These are phyloP conservation scores for Stylosanthes scabra DNA, from an alignment of 331 rosid species.

Conservation along the genomic window DNA sequence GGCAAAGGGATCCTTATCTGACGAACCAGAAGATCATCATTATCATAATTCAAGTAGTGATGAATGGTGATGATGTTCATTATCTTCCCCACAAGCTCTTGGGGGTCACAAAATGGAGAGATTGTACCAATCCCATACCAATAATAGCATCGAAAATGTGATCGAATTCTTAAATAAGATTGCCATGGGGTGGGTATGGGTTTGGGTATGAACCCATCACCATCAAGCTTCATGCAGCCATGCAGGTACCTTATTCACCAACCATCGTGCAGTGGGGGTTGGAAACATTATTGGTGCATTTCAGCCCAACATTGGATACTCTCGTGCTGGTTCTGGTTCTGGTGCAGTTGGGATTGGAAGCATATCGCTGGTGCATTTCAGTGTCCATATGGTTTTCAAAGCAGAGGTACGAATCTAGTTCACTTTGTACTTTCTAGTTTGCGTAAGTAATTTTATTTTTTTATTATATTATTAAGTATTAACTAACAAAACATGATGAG, in stretches of 20 bases:
- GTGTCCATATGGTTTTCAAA: neutral
- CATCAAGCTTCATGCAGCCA: too few species aligned
- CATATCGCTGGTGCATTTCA: neutral
- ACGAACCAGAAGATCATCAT: neutral
- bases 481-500: neutral
- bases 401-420: neutral
- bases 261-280: neutral
- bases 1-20: neutral
- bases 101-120: conserved; percentile 23
- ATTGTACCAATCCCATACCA: neutral
- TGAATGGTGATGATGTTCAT: neutral
- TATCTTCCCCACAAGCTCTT: conserved; percentile 17
- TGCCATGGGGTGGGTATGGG: too few species aligned
- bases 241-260: neutral
- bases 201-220: neutral
- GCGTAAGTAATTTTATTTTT: too few species aligned
- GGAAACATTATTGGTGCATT: neutral
- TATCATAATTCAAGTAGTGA: neutral
- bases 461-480: too few species aligned
- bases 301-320: too few species aligned
- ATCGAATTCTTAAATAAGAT: neutral
- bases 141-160: too few species aligned
- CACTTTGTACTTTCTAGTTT: neutral
- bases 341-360: too few species aligned
- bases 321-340: too few species aligned